Base-by-base conservation (phyloP, 805 yeast species). In the Ascoidea tarda region DNA sequence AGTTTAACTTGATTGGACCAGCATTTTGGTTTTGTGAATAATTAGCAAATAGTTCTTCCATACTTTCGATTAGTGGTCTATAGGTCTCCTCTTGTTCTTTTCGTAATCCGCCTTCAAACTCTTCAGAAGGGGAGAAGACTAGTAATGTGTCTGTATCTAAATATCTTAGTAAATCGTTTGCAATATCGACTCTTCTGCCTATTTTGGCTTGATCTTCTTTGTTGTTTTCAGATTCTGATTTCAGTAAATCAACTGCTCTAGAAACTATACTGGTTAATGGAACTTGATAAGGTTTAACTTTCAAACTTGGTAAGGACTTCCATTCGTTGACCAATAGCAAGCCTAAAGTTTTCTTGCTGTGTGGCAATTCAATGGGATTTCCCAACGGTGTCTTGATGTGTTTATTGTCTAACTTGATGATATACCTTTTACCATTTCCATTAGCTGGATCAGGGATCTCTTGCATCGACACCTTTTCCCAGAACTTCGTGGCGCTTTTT, bases 111-210 rank as follows among this genome's bases (percentile, higher is more conserved):
- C 98, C 98, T 58, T 86, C 90, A 63, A 85, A 88, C 64, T 91
- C 98, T 47, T 71, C 73, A 8, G 60, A 58, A 10, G 96, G 95
- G 1, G 96, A 82, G 62, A 90, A 84, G 6, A 91, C 88, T 51
- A 93, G 73, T 57, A 95, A 71, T 1, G 98, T 89, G 66, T 93
- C 99, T 0, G 99, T 93, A 65, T 93, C 99, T 54, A 95, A 71
- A 63, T 90, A 93, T 52, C 90, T 79, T 61, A 91, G 69, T 56
- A 93, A 68, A 57, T 76, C 77, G 47, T 73, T 66, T 55, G 78
- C 75, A 21, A 87, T 77, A 47, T 76, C 77, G 5, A 73, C 76
- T 49, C 68, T 68, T 55, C 72, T 77, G 6, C 90, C 89, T 46
- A 82, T 74, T 63, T 84, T 84, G 47, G 82, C 77, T 14, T 72